Base-by-base conservation (phyloP, 116 monocot species). In the Thalassia testudinum region DNA sequence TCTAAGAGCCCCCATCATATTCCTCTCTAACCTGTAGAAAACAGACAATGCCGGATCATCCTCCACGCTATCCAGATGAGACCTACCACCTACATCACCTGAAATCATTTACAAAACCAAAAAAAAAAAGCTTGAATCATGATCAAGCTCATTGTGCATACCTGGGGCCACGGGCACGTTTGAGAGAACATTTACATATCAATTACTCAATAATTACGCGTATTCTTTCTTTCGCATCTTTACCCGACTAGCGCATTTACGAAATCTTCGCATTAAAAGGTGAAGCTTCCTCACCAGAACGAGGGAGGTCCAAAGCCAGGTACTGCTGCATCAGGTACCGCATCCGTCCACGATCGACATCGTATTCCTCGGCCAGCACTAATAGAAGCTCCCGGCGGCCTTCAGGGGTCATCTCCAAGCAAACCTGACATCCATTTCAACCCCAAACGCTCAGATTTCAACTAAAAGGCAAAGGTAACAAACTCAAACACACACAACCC, bases 281-380 rank as follows among this genome's bases (percentile, higher is more conserved):
- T n/a, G n/a, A n/a, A n/a, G n/a, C n/a, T n/a, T 5, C 22, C 24
- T 17, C 50, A 12, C 17, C 22, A 4, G 24, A 12, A 42, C 37
- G 3, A 19, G 8, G 52, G 11, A 16, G 18, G 24, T 24, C 25
- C 19, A 51, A 34, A 19, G 51, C 50, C 28, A 62, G 26, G 22
- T 62, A 62, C 19, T 62, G 52, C 24, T 52, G 62, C 62, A 62
- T 62, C 50, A 62, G 52, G 42, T 11, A 23, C 12, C 52, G 62
- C 13, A 51, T 38, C 7, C 52, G 50, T 5, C 30, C 21, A 7
- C 62, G 50, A 40, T 62, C 51, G 16, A 62, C 51, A 12, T 62
- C 62, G 26, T 37, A 62, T 11, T 62, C 62, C 20, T 12, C 15
- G 5, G 52, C 62, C 24, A 62, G 52, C 28, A 2, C 15, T 26